A percentile compares a stretch with the other conserved stretches of the same genome.
These are phyloP conservation scores for Saccharomyces uvarum DNA, from an alignment of 1,139 yeast species.

Conservation along the genomic window DNA sequence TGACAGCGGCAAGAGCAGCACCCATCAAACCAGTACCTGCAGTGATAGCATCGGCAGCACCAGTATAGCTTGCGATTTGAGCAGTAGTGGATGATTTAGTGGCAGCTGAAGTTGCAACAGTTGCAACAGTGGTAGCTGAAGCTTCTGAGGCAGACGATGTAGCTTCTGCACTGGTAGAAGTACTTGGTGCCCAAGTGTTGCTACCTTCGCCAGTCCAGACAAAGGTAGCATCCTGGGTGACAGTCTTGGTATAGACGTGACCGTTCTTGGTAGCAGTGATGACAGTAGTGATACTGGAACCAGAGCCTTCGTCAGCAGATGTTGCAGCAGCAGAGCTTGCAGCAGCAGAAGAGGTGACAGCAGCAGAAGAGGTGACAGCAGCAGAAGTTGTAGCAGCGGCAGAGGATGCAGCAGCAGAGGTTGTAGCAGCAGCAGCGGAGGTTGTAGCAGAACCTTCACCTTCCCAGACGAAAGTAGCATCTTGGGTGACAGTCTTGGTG, in stretches of 20 bases:
- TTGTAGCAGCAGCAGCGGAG: slow-evolving; percentile 1
- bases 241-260: slow-evolving; percentile 8
- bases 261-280: slow-evolving; percentile 13
- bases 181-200: not conserved
- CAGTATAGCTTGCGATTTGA: not conserved
- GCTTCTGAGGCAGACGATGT: slow-evolving; percentile 5
- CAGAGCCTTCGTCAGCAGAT: slow-evolving; percentile 14
- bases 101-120: slow-evolving; percentile 1
- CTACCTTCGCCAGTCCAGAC: slow-evolving; percentile 6
- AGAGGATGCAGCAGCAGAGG: slow-evolving; percentile 27
- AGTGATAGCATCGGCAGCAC: slow-evolving; percentile 8
- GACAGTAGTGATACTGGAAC: slow-evolving; percentile 11
- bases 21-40: slow-evolving; percentile 12
- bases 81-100: not conserved
- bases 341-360: slow-evolving; percentile 5
- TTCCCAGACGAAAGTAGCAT: slow-evolving; percentile 6
- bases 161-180: slow-evolving; percentile 4
- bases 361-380: slow-evolving; percentile 3
- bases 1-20: slow-evolving; percentile 6
- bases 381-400: slow-evolving; percentile 6
- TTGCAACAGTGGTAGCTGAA: not conserved
- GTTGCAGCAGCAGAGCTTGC: slow-evolving; percentile 21
- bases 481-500: slow-evolving; percentile 7
- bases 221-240: slow-evolving; percentile 7
- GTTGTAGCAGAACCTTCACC: slow-evolving; percentile 1